These are phyloP conservation scores for Adansonia grandidieri DNA, from an alignment of 441 rosid genomes.

Conservation along the genomic window DNA sequence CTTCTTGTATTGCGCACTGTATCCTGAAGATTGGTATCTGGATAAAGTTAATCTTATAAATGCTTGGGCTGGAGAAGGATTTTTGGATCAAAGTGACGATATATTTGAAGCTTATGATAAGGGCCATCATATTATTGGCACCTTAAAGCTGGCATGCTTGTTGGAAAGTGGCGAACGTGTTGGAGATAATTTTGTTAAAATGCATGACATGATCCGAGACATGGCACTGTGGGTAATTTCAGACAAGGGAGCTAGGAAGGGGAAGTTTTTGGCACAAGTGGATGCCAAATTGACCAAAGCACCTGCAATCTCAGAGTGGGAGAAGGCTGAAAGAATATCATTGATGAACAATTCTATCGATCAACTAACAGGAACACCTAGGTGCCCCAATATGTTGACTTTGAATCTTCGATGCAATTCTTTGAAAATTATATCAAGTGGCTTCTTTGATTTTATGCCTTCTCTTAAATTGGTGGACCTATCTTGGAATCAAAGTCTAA, in stretches of 20 bases:
- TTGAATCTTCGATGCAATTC: not conserved
- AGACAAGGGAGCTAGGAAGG: not conserved
- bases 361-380: not conserved
- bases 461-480: not conserved
- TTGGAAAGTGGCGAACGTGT: not conserved
- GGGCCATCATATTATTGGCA: not conserved
- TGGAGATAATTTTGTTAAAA: not conserved
- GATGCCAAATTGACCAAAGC: not conserved
- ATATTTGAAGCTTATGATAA: not conserved
- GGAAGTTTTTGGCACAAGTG: not conserved
- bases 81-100: not conserved
- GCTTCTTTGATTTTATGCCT: slow-evolving; percentile 6
- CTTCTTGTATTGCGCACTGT: not conserved
- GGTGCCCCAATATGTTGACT: not conserved
- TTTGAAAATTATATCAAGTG: not conserved
- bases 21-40: not conserved
- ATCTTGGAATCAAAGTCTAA: not conserved
- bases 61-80: not conserved
- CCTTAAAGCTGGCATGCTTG: not conserved
- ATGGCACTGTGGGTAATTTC: not conserved
- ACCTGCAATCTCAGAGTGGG: not conserved
- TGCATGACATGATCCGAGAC: not conserved
- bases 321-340: not conserved
- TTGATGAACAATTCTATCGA: not conserved
- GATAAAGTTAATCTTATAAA: not conserved